Percentiles rank a stretch among this genome's conserved stretches.
These are phyloP conservation scores for Rubia peregrina DNA, from an alignment of 305 asterid genomes.

Conservation along the genomic window DNA sequence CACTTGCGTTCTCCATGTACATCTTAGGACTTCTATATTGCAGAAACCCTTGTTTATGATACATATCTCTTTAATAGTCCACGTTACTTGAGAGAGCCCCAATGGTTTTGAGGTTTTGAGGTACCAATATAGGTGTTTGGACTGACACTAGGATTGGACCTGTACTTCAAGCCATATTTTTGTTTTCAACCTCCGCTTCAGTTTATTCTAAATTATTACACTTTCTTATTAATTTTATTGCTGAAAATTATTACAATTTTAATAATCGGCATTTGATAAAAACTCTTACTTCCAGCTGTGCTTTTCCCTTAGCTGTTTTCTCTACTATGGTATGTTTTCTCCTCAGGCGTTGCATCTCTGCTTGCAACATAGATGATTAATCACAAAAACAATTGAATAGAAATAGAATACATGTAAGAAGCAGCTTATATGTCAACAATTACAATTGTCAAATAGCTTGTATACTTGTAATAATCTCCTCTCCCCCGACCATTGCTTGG, in stretches of 20 bases:
- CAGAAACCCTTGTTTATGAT: conserved; percentile 64
- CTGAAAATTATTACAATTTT: not conserved
- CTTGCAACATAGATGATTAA: conserved; percentile 33
- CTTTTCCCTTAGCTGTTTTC: conserved; percentile 74
- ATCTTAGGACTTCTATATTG: conserved; percentile 27
- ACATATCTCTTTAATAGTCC: conserved; percentile 48
- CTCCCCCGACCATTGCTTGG: conserved; percentile 92
- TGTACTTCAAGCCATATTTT: conserved; percentile 58
- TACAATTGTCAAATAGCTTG: not conserved
- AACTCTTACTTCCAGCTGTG: conserved; percentile 62
- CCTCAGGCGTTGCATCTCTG: conserved; percentile 68
- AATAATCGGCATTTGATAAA: not conserved
- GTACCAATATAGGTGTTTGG: conserved; percentile 24
- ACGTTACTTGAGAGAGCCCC: conserved; percentile 57
- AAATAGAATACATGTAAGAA: not conserved
- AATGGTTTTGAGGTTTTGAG: conserved; percentile 45
- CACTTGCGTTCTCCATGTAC: conserved; percentile 21
- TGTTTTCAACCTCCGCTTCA: conserved; percentile 76
- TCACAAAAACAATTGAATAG: conserved; percentile 1
- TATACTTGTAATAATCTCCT: conserved; percentile 52
- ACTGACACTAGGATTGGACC: conserved; percentile 24
- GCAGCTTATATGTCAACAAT: not conserved
- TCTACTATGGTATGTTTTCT: conserved; percentile 68
- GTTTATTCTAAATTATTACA: conserved; percentile 52
- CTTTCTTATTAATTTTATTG: not conserved